Evolutionary conservation across 495 filamentous ascomycete species (phyloP).

Genomic region (Neurospora sp.): DNA sequence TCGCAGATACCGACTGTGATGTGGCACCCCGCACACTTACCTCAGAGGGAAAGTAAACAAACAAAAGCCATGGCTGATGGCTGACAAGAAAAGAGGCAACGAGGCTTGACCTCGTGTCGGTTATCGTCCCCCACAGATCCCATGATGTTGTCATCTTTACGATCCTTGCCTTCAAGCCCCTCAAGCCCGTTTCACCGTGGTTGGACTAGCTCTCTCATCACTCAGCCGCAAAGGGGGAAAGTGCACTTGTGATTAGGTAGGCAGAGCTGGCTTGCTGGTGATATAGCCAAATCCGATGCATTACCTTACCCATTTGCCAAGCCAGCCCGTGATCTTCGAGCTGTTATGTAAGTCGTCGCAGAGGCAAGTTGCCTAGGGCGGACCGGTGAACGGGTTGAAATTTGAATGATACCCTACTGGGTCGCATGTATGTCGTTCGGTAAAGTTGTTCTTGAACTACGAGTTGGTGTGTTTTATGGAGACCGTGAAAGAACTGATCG

Average conservation of each 20-base stretch:
- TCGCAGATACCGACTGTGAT: background rate
- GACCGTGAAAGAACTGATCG: background rate
- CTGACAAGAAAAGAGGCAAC: background rate
- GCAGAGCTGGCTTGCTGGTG: background rate
- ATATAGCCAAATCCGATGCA: background rate
- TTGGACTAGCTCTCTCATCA: background rate
- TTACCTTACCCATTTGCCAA: background rate
- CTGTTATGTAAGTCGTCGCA: background rate
- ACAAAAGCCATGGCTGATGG: background rate
- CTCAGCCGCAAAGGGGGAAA: background rate
- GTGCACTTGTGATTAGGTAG: background rate
- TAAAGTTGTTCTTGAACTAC: background rate
- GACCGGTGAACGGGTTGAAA: background rate
- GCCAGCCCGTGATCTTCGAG: background rate
- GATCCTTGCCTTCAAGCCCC: background rate
- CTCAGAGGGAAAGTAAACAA: background rate
- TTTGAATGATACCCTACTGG: background rate
- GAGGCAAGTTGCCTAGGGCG: background rate
- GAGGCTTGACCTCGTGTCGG: background rate
- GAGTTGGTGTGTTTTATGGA: background rate
- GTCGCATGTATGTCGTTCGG: background rate
- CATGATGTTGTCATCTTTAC: background rate
- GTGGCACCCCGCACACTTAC: background rate
- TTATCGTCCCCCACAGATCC: background rate
- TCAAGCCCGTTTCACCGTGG: background rate